Conservation (phyloP, 495 filamentous ascomycete genomes). For the Staphylotrichum tortipilum region DNA sequence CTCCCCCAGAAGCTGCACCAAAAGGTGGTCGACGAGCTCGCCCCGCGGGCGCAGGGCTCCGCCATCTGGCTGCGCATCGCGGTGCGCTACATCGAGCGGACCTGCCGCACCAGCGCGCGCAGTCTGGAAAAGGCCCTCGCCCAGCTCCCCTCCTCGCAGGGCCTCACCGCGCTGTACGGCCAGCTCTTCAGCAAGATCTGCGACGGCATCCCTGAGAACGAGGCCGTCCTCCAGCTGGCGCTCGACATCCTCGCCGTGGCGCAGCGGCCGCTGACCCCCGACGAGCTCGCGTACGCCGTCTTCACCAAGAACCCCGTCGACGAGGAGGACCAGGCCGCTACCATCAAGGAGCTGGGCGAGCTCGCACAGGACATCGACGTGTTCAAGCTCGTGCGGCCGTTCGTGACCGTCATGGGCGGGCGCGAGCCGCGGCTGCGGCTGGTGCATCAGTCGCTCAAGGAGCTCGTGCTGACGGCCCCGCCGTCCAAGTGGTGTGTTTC, state of each 20-base stretch:
- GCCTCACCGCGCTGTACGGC: not conserved
- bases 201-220: not conserved
- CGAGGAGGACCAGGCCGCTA: not conserved
- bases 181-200: not conserved
- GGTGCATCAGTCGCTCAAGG: conserved; percentile 23
- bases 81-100: not conserved
- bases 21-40: not conserved
- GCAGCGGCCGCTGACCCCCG: not conserved
- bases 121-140: not conserved
- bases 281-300: conserved; percentile 5
- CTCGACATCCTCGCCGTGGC: conserved; percentile 7
- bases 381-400: conserved; percentile 1
- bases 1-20: not conserved
- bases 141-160: not conserved
- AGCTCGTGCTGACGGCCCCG: conserved; percentile 20
- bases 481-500: conserved; percentile 14
- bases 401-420: not conserved
- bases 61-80: conserved; percentile 10
- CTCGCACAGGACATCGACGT: not conserved
- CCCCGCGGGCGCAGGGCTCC: not conserved
- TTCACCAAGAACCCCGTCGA: not conserved
- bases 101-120: not conserved
- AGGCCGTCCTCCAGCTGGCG: not conserved
- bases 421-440: conserved; percentile 6
- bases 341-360: conserved; percentile 1